Base-by-base conservation (phyloP, 345 rosid genomes). In the Gossypium ekmanianum region DNA sequence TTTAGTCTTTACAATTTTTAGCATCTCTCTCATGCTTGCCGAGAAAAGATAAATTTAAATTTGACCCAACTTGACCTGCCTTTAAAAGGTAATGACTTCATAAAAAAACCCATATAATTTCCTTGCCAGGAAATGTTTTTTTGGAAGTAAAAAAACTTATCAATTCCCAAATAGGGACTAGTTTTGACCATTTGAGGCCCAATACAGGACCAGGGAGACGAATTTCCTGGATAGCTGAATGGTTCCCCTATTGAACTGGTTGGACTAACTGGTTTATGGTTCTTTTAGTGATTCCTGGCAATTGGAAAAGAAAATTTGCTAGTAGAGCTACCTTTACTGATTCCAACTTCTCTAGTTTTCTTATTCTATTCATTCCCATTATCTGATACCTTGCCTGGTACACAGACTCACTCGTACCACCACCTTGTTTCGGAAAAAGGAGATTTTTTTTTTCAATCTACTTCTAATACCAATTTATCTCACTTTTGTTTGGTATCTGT, bases 261-360 rank as follows among this genome's bases (percentile, higher is more conserved):
- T 67, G 71, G 51, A 47, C 71, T 45, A 44, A 3, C 55, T 22
- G 20, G 18, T 67, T 67, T 67, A 3, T 22, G 34, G 71, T 71
- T 55, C 61, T 71, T 71, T 17, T 52, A 52, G 72, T 57, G 61
- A 51, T 68, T 14, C 72, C 34, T 68, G 72, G 22, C 8, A 1
- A 51, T 27, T 29, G 71, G 52, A 52, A 43, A 61, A 52, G 54
- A 1, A 59, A 57, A 73, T 43, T 74, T 39, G 67, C 52, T 27
- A 29, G 63, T 74, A 39, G 22, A 61, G 18, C 54, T 67, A 71
- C 56, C 65, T 71, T n/a, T 27, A 27, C 29, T 43, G 7, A 44
- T 63, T 70, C 54, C 52, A 44, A 13, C 58, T 75, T 55, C 50
- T 62, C 12, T 50, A 47, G 45, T 75, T 63, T 65, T 50, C 59